phyloP scores from a whole-genome alignment of 805 yeast genomes.

The Lipomyces anomalus region DNA sequence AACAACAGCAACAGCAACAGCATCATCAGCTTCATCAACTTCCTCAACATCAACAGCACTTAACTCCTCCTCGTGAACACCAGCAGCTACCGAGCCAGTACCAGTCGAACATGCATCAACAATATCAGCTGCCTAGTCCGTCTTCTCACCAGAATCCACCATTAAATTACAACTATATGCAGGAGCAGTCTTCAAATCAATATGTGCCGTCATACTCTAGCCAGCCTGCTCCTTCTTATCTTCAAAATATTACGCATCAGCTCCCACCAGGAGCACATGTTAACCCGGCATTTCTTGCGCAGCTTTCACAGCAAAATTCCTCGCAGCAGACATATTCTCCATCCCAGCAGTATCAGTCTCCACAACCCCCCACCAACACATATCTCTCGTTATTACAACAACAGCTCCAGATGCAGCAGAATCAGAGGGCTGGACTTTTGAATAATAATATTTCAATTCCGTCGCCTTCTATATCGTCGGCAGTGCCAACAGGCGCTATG shows the following conservation, averaged over 20 bases:
- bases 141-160: too few species aligned
- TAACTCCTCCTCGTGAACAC: neutral
- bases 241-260: conserved; percentile 8
- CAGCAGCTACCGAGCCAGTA: neutral
- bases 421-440: conserved; percentile 2
- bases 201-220: too few species aligned
- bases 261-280: conserved; percentile 22
- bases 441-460: neutral
- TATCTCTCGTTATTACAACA: conserved; percentile 9
- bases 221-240: conserved; percentile 1
- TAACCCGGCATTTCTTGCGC: conserved; percentile 22
- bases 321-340: conserved; percentile 4
- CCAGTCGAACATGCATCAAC: neutral
- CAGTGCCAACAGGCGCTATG: neutral
- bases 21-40: conserved; percentile 1
- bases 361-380: conserved; percentile 1
- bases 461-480: conserved; percentile 2
- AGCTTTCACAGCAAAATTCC: conserved; percentile 5
- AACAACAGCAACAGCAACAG: neutral
- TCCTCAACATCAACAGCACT: neutral
- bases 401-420: conserved; percentile 8
- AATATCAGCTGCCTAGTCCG: too few species aligned
- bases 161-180: too few species aligned
- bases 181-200: too few species aligned
- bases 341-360: conserved; percentile 3